A percentile compares a stretch with the other conserved stretches of the same genome.
Conservation (phyloP, 176 grass and related monocot species). For the Typha latifolia region DNA sequence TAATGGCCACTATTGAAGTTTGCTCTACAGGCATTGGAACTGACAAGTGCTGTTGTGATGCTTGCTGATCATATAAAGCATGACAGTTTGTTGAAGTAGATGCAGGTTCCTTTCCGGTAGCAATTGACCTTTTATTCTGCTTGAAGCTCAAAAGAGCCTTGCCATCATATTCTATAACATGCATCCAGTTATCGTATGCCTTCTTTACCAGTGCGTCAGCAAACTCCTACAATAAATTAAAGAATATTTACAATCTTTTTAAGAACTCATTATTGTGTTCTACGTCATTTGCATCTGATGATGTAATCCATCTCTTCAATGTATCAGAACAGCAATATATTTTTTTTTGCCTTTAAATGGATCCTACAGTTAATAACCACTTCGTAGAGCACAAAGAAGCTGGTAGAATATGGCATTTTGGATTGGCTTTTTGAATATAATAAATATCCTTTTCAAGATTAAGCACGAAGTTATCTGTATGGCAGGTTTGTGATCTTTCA, state of each 20-base stretch:
- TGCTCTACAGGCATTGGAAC: slow-evolving; percentile 23
- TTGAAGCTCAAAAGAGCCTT: slow-evolving; percentile 60
- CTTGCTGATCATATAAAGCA: slow-evolving; percentile 20
- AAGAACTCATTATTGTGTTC: slow-evolving; percentile 8
- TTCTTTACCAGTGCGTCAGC: slow-evolving; percentile 60
- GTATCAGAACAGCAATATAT: neutral
- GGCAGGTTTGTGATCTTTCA: neutral
- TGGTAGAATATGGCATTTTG: too few relatives aligned
- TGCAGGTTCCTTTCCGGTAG: slow-evolving; percentile 42
- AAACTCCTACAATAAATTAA: slow-evolving; percentile 36
- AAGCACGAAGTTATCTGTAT: neutral
- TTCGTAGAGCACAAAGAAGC: too few relatives aligned
- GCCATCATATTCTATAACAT: slow-evolving; percentile 76
- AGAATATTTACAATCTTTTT: slow-evolving; percentile 5
- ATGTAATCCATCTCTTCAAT: neutral
- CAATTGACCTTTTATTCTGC: slow-evolving; percentile 62
- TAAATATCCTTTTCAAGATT: too few relatives aligned
- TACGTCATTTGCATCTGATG: slow-evolving; percentile 1
- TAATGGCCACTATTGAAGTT: slow-evolving; percentile 11
- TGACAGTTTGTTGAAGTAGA: slow-evolving; percentile 25
- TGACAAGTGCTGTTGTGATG: slow-evolving; percentile 32
- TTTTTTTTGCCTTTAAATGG: neutral
- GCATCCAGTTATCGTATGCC: slow-evolving; percentile 78
- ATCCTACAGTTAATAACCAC: neutral
- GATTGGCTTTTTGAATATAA: too few relatives aligned